Percentiles rank a stretch among this genome's conserved stretches.
Evolutionary conservation across 202 grass and related monocot species (phyloP).

Genomic region (Zizania palustris): DNA sequence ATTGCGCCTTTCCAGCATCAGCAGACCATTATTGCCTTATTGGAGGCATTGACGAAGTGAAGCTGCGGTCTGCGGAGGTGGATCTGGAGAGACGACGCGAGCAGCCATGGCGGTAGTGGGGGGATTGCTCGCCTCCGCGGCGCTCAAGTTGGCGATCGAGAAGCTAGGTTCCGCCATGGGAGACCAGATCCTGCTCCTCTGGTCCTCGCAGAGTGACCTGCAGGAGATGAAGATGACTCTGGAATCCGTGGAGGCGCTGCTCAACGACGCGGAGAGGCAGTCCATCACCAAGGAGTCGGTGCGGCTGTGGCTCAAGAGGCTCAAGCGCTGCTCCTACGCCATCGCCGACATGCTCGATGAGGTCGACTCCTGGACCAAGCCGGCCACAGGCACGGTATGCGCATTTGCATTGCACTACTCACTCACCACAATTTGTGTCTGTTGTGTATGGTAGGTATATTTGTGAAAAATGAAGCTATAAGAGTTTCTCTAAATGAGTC

Average conservation of each 20-base stretch:
- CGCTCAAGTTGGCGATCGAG: slow-evolving; percentile 20
- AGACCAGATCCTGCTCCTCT: neutral
- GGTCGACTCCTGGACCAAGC: neutral
- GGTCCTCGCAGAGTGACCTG: neutral
- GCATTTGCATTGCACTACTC: too few relatives aligned
- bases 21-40: too few relatives aligned
- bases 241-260: neutral
- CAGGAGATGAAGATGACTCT: slow-evolving; percentile 39
- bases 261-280: neutral
- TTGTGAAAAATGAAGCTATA: too few relatives aligned
- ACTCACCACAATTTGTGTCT: too few relatives aligned
- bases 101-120: neutral
- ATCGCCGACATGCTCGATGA: slow-evolving; percentile 49
- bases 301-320: slow-evolving; percentile 45
- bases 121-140: slow-evolving; percentile 35
- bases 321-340: slow-evolving; percentile 50
- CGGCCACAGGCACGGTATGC: too few relatives aligned
- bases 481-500: too few relatives aligned
- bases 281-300: slow-evolving; percentile 14
- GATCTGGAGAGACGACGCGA: too few relatives aligned
- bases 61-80: too few relatives aligned
- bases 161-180: slow-evolving; percentile 5
- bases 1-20: too few relatives aligned
- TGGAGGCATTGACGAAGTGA: too few relatives aligned
- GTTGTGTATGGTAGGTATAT: too few relatives aligned